Evolutionary conservation across 106 monocot species (phyloP), one percentile per base, ranked within the genome.

Genomic region (Allium sativum): DNA sequence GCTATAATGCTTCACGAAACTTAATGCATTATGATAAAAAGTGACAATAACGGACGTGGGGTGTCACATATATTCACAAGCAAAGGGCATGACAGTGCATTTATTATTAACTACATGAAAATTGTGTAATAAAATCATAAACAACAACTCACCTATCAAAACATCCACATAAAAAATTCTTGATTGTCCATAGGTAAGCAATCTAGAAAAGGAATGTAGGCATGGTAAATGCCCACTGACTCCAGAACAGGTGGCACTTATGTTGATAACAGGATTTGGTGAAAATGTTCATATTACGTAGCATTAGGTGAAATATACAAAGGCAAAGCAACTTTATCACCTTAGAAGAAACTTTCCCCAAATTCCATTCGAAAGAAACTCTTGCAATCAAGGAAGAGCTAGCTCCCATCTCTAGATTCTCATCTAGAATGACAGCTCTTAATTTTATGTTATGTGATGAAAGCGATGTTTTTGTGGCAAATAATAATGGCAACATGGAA

Each of bases 401-500:
- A 52, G 82, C 79, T 45, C 82, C 79, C 21, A 82, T 85, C 58
- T 68, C 74, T 9, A n/a, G 48, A 9, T 90, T 90, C n/a, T 85
- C 84, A 48, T 90, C 90, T 61, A 81, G 90, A 1, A 90, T 82
- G 90, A 84, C 90, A 48, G 90, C 90, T 59, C 81, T 90, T 53
- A 84, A 90, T 70, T 90, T 77, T 59, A 79, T 85, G n/a, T 84
- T 90, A 5, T 90, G 90, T 46, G 90, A 85, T 62, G 77, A 67
- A 58, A 82, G 90, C 46, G 85, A 90, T 67, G 90, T 74, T 4
- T 90, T 90, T 66, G 82, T 90, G 1, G 79, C 85, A 17, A 90
- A 90, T 58, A 90, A 90, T 58, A 90, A 90, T 18, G 90, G 90
- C 21, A 90, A 90, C 69, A 90, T 90, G 90, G 90, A 84, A 12